Base-by-base conservation (phyloP, 192 early-diverging fungal species). In the Gamsiella multidivaricata region DNA sequence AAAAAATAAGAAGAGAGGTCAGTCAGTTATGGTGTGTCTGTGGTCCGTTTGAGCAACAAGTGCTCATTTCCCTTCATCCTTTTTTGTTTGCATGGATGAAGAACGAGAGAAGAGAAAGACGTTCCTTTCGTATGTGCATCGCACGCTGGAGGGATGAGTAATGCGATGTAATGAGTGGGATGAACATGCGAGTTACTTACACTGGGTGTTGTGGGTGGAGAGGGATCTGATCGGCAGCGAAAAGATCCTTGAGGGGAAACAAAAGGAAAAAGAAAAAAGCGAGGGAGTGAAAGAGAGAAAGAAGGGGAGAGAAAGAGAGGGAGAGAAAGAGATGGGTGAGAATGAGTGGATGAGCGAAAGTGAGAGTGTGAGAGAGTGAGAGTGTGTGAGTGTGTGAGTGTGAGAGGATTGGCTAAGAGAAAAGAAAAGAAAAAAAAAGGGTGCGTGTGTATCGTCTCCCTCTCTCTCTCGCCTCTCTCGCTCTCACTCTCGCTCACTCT, bases 391-490 rank as follows among this genome's bases (percentile, higher is more conserved):
- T 41, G 39, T 41, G 39, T 14, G 39, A 41, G n/a, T n/a, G n/a
- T n/a, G n/a, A n/a, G n/a, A n/a, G n/a, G n/a, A n/a, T n/a, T n/a
- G n/a, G n/a, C 39, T 7, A 14, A 14, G 39, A 7, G 14, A 41
- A 41, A 41, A 41, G 7, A 41, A 10, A 41, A 41, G 14, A 41
- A 41, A 41, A 41, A 39, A 39, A 9, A 39, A 5, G 7, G 37
- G 12, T 51, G 14, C 12, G 11, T 4, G 26, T 15, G 14, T 29
- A 28, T 28, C 50, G 15, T 29, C 28, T 53, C 26, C 5, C n/a
- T 33, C 52, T 32, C 51, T 53, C 51, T 54, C 28, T 41, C 39
- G 7, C 39, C n/a, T n/a, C n/a, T n/a, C n/a, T n/a, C n/a, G n/a
- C n/a, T n/a, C n/a, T n/a, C n/a, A n/a, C n/a, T n/a, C n/a, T n/a